These are phyloP conservation scores for Claviceps lovelessii DNA, from an alignment of 2,329 filamentous ascomycete species.

Conservation along the genomic window DNA sequence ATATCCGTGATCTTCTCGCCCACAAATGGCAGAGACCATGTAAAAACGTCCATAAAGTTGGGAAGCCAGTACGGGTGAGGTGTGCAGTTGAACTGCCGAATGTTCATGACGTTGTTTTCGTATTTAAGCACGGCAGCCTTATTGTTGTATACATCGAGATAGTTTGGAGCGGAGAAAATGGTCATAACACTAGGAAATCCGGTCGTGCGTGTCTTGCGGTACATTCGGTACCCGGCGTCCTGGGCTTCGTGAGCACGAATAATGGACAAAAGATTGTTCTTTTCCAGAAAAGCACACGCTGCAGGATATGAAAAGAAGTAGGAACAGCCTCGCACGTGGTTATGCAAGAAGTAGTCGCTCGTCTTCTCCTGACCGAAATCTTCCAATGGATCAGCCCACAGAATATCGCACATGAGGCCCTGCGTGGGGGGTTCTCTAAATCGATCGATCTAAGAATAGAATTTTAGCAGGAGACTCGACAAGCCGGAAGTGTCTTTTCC, in stretches of 20 bases:
- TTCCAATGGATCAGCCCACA: slow-evolving; percentile 95
- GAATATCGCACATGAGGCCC: slow-evolving; percentile 96
- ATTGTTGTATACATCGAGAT: slow-evolving; percentile 99
- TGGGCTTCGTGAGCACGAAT: slow-evolving; percentile 97
- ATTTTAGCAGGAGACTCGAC: neutral
- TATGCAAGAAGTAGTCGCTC: slow-evolving; percentile 93
- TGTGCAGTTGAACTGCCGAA: slow-evolving; percentile 98
- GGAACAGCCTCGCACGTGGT: slow-evolving; percentile 94
- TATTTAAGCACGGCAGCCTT: slow-evolving; percentile 98
- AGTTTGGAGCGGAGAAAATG: slow-evolving; percentile 97
- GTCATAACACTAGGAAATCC: slow-evolving; percentile 99
- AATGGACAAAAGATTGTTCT: slow-evolving; percentile 94
- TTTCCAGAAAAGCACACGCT: slow-evolving; percentile 92
- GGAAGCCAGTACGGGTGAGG: slow-evolving; percentile 98
- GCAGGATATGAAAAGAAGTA: slow-evolving; percentile 99
- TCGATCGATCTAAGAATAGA: slow-evolving; percentile 61
- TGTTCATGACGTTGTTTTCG: slow-evolving; percentile 99
- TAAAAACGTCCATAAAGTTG: slow-evolving; percentile 99
- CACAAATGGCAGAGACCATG: slow-evolving; percentile 98
- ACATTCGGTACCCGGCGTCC: slow-evolving; percentile 98
- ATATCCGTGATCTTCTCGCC: slow-evolving; percentile 99
- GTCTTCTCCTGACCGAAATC: slow-evolving; percentile 99
- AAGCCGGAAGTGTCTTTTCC: too few species aligned
- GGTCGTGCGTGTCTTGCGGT: slow-evolving; percentile 92
- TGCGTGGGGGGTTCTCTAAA: slow-evolving; percentile 96